Conservation (phyloP, 2,329 filamentous ascomycete genomes). For the Cladosporium sphaerospermum region DNA sequence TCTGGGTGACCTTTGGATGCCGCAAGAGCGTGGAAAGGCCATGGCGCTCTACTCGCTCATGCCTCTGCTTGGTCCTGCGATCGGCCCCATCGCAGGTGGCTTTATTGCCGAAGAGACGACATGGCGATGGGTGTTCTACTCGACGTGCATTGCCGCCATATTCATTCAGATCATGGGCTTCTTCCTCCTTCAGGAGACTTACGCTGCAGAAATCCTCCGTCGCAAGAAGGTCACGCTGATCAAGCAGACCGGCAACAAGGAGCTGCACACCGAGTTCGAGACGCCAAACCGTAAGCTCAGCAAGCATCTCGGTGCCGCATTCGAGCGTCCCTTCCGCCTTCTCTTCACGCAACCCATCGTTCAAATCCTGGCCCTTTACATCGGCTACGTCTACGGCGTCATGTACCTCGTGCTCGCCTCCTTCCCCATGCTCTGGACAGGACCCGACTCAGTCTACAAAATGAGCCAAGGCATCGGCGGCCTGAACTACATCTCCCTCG, state of each 20-base stretch:
- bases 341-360: conserved; percentile 34
- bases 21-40: conserved; percentile 57
- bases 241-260: conserved; percentile 53
- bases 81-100: conserved; percentile 60
- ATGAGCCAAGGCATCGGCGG: conserved; percentile 26
- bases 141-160: conserved; percentile 57
- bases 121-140: conserved; percentile 71
- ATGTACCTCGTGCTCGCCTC: conserved; percentile 34
- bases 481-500: conserved; percentile 46
- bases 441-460: conserved; percentile 18
- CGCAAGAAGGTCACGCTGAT: conserved; percentile 53
- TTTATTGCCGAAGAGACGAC: conserved; percentile 58
- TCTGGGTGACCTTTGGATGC: conserved; percentile 50
- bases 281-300: conserved; percentile 29
- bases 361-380: conserved; percentile 32
- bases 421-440: conserved; percentile 30
- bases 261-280: conserved; percentile 48
- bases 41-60: conserved; percentile 58
- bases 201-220: conserved; percentile 56
- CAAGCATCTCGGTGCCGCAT: conserved; percentile 27
- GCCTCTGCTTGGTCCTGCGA: conserved; percentile 58
- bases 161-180: conserved; percentile 57
- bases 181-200: conserved; percentile 60
- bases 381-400: conserved; percentile 35
- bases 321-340: conserved; percentile 31